Evolutionary conservation across 2,329 filamentous ascomycete species (phyloP), one percentile per base, ranked within the genome.

Genomic region (Trichoderma sp.): DNA sequence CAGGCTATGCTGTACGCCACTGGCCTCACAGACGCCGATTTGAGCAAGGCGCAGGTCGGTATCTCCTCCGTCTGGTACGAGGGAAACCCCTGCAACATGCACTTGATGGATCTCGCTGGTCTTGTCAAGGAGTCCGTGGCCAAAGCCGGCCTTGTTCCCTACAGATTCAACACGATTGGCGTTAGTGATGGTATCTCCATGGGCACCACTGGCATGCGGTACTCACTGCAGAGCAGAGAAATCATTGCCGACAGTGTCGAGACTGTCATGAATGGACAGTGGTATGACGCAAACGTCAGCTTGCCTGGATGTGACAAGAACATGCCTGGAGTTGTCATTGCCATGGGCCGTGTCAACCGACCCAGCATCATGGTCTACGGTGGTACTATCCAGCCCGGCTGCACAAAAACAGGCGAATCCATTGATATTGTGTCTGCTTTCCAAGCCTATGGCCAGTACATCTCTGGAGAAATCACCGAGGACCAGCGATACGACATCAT

Each of bases 231-330:
- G 84, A 97, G 93, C 74, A 88, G 96, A 79, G 96, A 99, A 81
- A 88, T 99, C 76, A 99, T 99, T 76, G 96, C 96, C 76, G 96
- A 99, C 83, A 96, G 92, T 71, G 97, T 99, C 77, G 96, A 99
- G 87, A 98, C 96, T 5, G 96, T 99, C 76, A 99, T 98, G 94
- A 91, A 94, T 74, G 96, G 94, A 19, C 96, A 99, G 83, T 98
- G 94, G 94, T 98, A 99, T 79, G 96, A 99, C 81, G 95, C 90
- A 74, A 98, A 98, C 81, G 92, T 99, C 78, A 97, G 93, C 65
- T 92, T 99, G 76, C 96, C 96, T 16, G 96, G 96, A 60, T 99
- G 96, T 82, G 96, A 99, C 87, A 99, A 99, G 89, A 99, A 99
- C 84, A 98, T 99, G 96, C 94, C 94, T 1, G 92, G 92, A 80